These are phyloP conservation scores for Pleurotus giganteus DNA, from an alignment of 768 basidiomycete species.

Conservation along the genomic window DNA sequence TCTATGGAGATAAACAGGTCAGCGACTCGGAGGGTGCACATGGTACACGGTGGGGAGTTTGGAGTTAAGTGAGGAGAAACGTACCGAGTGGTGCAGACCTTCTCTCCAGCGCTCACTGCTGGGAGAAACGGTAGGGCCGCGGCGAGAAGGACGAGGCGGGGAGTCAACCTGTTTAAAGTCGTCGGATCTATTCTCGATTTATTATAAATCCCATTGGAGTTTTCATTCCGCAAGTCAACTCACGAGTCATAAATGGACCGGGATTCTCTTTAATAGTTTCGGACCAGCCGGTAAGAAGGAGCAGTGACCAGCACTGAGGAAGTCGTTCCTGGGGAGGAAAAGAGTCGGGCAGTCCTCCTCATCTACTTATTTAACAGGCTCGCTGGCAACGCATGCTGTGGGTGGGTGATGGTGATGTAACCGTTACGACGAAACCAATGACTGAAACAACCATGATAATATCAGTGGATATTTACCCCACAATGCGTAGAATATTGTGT, in stretches of 20 bases:
- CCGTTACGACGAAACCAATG: not conserved
- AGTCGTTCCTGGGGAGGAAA: not conserved
- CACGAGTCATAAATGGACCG: not conserved
- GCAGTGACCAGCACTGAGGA: slow-evolving; percentile 7
- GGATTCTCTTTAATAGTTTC: not conserved
- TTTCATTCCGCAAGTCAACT: not conserved
- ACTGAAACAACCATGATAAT: too few relatives aligned
- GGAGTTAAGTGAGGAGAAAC: not conserved
- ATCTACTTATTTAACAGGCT: not conserved
- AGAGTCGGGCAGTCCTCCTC: not conserved
- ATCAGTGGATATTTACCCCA: too few relatives aligned
- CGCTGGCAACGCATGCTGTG: not conserved
- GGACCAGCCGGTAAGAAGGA: slow-evolving; percentile 6
- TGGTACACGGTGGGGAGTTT: too few relatives aligned
- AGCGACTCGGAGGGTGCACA: not conserved
- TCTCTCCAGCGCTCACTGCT: slow-evolving; percentile 1
- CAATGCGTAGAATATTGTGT: too few relatives aligned
- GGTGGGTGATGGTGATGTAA: not conserved
- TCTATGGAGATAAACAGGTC: not conserved
- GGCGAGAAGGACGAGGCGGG: not conserved
- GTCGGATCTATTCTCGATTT: not conserved
- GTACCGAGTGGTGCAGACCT: slow-evolving; percentile 1
- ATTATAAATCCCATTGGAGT: not conserved
- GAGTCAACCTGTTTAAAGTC: not conserved
- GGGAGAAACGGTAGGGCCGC: not conserved